These are phyloP conservation scores for Microcyclosporella mali DNA, from an alignment of 2,329 filamentous ascomycete genomes.

Conservation along the genomic window DNA sequence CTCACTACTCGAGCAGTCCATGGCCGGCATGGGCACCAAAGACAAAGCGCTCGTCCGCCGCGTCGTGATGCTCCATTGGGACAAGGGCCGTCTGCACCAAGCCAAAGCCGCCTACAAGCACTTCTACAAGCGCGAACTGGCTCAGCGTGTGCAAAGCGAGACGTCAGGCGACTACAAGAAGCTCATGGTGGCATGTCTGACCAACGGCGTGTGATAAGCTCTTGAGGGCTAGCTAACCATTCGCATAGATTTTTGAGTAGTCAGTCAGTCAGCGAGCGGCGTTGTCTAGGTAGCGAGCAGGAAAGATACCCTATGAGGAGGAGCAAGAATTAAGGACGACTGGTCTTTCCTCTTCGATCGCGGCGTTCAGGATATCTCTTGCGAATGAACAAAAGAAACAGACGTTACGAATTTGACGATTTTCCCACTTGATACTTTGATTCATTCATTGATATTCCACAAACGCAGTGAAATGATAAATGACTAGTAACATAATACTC, in stretches of 20 bases:
- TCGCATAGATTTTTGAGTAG: slow-evolving; percentile 17
- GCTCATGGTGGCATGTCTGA: slow-evolving; percentile 58
- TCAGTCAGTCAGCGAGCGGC: slow-evolving; percentile 2
- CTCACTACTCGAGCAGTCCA: slow-evolving; percentile 71
- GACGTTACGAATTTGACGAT: no score
- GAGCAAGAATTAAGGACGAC: neutral
- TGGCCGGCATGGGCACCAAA: slow-evolving; percentile 83
- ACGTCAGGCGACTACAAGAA: slow-evolving; percentile 71
- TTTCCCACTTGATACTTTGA: no score
- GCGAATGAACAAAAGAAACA: neutral
- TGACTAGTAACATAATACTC: no score
- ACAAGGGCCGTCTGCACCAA: slow-evolving; percentile 64
- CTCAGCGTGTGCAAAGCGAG: slow-evolving; percentile 68
- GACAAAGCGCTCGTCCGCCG: slow-evolving; percentile 71
- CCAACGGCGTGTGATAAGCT: slow-evolving; percentile 2
- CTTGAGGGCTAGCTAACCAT: slow-evolving; percentile 10
- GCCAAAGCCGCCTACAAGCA: slow-evolving; percentile 73
- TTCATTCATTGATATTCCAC: no score
- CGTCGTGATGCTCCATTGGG: slow-evolving; percentile 80
- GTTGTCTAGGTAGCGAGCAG: slow-evolving; percentile 2
- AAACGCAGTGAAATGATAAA: no score
- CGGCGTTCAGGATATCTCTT: neutral
- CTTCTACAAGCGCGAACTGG: slow-evolving; percentile 61
- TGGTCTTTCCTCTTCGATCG: neutral
- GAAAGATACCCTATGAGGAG: slow-evolving; percentile 11